Base-by-base conservation (phyloP, 2,329 filamentous ascomycete species). In the Neopestalotiopsis sp. region DNA sequence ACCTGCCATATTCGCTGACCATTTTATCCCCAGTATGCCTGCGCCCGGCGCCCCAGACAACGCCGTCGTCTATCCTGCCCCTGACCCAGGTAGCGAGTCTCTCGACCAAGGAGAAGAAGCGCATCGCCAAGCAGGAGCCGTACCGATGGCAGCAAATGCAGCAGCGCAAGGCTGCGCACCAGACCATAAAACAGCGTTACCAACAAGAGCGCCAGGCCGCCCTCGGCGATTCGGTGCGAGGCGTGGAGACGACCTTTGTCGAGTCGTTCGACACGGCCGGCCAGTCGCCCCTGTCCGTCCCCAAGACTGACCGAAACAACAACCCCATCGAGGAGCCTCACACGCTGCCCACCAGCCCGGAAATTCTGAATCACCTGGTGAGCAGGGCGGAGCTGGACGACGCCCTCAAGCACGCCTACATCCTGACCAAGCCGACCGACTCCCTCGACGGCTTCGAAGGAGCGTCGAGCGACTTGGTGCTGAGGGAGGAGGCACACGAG, bases 81-180 rank as follows among this genome's bases (percentile, higher is more conserved):
- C 82, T 88, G 74, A 78, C 75, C 28, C 89, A 93, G 73, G 88
- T 89, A 71, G 91, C 92, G 64, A 89, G 88, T 73, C 78, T 91
- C 28, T 89, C 89, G 52, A 82, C 83, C 65, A 85, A 89, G 73
- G 88, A 92, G 73, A 88, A 88, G 81, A 90, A 90, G 78, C 87
- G 88, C 70, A 86, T 88, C 71, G 88, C 88, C 69, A 90, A 92
- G 78, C 88, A 89, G 77, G 94, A 98, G 75, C 94, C 94, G 0
- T 98, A 97, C 78, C 86, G 91, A 69, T 89, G 92, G 81, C 92
- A 92, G 3, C 94, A 97, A 81, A 91, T 93, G 40, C 89, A 92
- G 75, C 93, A 94, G 78, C 91, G 94, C 71, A 97, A 95, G 81
- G 90, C 92, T 12, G 93, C 92, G 73, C 97, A 97, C 78, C 79